phyloP scores from a whole-genome alignment of 177 flowering plant genomes.

The Vitis hybrid region DNA sequence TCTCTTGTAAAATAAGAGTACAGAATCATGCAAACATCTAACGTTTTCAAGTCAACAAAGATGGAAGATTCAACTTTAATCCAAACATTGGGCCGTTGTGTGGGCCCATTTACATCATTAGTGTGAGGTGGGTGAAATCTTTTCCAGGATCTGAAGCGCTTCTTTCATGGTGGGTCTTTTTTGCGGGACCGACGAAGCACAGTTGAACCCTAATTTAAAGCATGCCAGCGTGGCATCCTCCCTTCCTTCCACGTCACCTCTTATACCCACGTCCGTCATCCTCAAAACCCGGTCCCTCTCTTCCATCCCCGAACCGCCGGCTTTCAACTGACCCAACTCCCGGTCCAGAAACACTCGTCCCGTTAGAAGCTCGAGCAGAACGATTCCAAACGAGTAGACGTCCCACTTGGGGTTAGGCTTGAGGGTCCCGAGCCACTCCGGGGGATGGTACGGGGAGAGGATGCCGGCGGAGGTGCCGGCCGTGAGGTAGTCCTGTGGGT shows the following conservation, averaged over 20 bases:
- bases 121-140: slow-evolving; percentile 21
- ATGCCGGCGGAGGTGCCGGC: slow-evolving; percentile 23
- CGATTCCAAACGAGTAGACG: slow-evolving; percentile 80
- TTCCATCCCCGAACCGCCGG: slow-evolving; percentile 36
- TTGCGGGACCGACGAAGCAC: slow-evolving; percentile 62
- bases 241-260: slow-evolving; percentile 60
- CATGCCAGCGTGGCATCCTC: slow-evolving; percentile 65
- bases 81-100: not conserved
- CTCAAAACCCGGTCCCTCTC: slow-evolving; percentile 53
- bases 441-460: slow-evolving; percentile 69
- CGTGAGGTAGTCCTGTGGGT: slow-evolving; percentile 20
- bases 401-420: slow-evolving; percentile 83
- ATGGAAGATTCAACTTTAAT: not conserved
- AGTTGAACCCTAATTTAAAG: slow-evolving; percentile 73
- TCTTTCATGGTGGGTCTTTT: slow-evolving; percentile 92
- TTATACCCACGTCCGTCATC: slow-evolving; percentile 65
- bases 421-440: slow-evolving; percentile 63
- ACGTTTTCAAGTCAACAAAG: slow-evolving; percentile 16
- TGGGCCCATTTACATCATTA: slow-evolving; percentile 5
- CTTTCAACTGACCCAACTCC: slow-evolving; percentile 55
- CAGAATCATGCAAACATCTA: slow-evolving; percentile 3
- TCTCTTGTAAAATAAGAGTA: not conserved
- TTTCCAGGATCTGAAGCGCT: slow-evolving; percentile 67
- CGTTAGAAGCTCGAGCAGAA: slow-evolving; percentile 73
- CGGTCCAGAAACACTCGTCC: slow-evolving; percentile 54